phyloP scores from a whole-genome alignment of 495 filamentous ascomycete species.

The Neurospora cerealis region DNA sequence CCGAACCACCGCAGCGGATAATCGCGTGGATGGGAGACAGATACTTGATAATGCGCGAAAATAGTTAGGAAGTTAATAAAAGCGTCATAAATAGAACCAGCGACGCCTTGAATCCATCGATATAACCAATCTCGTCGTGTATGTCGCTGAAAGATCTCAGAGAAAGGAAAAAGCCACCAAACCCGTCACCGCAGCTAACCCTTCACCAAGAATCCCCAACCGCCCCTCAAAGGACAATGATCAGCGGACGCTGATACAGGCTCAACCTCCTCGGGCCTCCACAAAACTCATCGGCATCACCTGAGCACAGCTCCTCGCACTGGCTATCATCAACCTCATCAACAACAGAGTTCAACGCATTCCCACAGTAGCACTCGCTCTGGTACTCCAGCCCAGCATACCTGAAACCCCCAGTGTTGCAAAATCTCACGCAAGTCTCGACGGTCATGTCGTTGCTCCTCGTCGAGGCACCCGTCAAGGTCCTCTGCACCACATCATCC shows the following conservation, averaged over 20 bases:
- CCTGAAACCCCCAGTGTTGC: background rate
- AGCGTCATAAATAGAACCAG: background rate
- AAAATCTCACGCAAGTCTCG: conserved; percentile 13
- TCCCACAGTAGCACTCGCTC: conserved; percentile 1
- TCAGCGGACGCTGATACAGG: background rate
- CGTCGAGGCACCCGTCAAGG: conserved; percentile 1
- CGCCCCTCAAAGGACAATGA: background rate
- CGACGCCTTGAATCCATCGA: background rate
- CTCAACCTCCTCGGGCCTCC: conserved; percentile 1
- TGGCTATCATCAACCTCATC: background rate
- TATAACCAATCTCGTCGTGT: background rate
- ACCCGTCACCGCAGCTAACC: background rate
- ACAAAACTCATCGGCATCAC: background rate
- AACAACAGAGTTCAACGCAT: background rate
- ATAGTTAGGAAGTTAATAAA: background rate
- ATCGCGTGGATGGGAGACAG: background rate
- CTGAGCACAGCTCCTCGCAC: background rate
- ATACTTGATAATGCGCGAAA: background rate
- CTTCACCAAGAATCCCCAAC: background rate
- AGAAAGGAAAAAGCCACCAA: background rate
- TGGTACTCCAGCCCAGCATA: conserved; percentile 8
- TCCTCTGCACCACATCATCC: conserved; percentile 3
- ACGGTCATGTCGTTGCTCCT: conserved; percentile 10
- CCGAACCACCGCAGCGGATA: background rate
- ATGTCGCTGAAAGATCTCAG: background rate